Percentiles rank a stretch among this genome's conserved stretches.
These are phyloP conservation scores for Fusarium haematococcum DNA, from an alignment of 2,329 filamentous ascomycete genomes.

Conservation along the genomic window DNA sequence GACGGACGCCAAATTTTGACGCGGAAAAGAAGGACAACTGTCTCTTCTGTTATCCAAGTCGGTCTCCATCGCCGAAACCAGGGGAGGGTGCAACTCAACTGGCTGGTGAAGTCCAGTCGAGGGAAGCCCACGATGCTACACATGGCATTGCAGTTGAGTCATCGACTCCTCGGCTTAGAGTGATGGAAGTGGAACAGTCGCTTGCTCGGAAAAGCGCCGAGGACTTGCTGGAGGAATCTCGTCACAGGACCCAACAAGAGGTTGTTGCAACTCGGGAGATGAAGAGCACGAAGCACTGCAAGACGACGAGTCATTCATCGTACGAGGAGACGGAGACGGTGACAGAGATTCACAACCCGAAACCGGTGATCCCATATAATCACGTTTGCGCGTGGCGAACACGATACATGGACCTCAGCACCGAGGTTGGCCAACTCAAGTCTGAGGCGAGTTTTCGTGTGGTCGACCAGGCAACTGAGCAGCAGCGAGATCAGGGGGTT, in stretches of 20 bases:
- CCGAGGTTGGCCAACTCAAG: conserved; percentile 56
- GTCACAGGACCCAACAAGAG: background rate
- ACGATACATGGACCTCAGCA: conserved; percentile 54
- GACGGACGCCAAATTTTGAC: conserved; percentile 22
- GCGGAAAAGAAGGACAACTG: conserved; percentile 30
- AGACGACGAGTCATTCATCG: conserved; percentile 11
- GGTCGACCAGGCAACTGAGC: conserved; percentile 21
- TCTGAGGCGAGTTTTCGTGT: conserved; percentile 49
- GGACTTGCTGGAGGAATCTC: conserved; percentile 24
- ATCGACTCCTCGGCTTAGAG: conserved; percentile 37
- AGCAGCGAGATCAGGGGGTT: conserved; percentile 15
- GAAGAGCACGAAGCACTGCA: background rate
- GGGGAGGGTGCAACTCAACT: conserved; percentile 1
- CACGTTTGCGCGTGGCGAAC: conserved; percentile 59
- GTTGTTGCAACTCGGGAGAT: conserved; percentile 6
- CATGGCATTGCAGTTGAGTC: conserved; percentile 10
- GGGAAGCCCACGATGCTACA: background rate
- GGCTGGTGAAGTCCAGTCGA: conserved; percentile 5
- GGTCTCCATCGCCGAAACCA: conserved; percentile 23
- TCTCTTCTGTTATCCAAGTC: conserved; percentile 38
- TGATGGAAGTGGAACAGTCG: conserved; percentile 46
- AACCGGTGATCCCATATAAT: conserved; percentile 51
- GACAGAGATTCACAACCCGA: conserved; percentile 47
- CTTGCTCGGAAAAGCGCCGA: conserved; percentile 41
- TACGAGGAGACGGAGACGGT: conserved; percentile 17